Conservation (phyloP, 2,329 filamentous ascomycete species). For the Aspergillus caelatus region DNA sequence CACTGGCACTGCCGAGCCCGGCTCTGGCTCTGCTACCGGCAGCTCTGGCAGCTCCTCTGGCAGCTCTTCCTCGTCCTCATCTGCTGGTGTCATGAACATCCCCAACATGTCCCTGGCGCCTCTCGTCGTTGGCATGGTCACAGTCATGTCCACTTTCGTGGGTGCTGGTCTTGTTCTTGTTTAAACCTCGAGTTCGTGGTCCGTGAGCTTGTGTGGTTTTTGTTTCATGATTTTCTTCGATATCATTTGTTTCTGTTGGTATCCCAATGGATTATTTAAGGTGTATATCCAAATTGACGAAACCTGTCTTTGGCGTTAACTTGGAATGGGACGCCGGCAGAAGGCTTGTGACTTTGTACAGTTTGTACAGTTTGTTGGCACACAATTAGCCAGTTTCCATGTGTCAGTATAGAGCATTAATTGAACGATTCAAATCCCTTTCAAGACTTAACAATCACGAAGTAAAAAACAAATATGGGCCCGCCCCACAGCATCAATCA, state of each 20-base stretch:
- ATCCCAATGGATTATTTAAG: constrained; percentile 3
- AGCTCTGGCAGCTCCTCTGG: constrained; percentile 31
- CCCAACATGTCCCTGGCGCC: constrained; percentile 54
- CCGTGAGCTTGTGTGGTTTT: background rate
- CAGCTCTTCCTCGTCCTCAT: constrained; percentile 26
- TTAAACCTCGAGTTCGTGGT: constrained; percentile 20
- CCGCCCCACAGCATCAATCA: too few species aligned
- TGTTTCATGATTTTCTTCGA: constrained; percentile 12
- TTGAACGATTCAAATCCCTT: constrained; percentile 6
- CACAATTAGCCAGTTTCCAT: constrained; percentile 9
- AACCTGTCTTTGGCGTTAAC: constrained; percentile 7
- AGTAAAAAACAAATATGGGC: too few species aligned
- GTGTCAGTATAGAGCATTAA: constrained; percentile 14
- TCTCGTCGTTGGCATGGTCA: constrained; percentile 54
- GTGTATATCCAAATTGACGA: constrained; percentile 10
- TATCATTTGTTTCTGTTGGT: constrained; percentile 11
- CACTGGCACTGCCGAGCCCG: constrained; percentile 52
- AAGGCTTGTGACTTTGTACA: constrained; percentile 17
- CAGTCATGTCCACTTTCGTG: constrained; percentile 56
- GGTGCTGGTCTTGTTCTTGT: constrained; percentile 49
- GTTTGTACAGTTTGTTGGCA: constrained; percentile 21
- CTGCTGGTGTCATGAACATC: constrained; percentile 48
- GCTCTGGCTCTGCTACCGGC: constrained; percentile 45
- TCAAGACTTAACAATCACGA: background rate
- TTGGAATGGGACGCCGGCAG: constrained; percentile 5